A percentile compares a stretch with the other conserved stretches of the same genome.
These are phyloP conservation scores for Leccinum disarticulatum DNA, from an alignment of 768 basidiomycete species.

Conservation along the genomic window DNA sequence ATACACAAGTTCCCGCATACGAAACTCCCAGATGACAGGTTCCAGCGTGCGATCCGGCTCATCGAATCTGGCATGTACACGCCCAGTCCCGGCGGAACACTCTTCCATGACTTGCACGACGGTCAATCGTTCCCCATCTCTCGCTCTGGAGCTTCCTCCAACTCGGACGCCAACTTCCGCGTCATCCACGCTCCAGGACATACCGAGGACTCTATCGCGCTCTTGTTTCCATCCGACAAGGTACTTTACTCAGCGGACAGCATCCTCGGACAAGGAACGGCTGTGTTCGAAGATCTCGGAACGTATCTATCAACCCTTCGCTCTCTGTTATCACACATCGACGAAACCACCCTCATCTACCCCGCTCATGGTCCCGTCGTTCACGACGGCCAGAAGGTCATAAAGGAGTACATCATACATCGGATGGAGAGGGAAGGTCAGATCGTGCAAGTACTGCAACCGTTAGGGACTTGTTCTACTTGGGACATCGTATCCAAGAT, in stretches of 20 bases:
- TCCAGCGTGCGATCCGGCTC: slow-evolving; percentile 40
- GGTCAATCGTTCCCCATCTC: slow-evolving; percentile 49
- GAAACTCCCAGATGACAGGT: slow-evolving; percentile 26
- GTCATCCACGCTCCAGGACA: slow-evolving; percentile 90
- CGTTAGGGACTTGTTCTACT: slow-evolving; percentile 50
- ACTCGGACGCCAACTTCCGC: slow-evolving; percentile 37
- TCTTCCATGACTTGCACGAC: slow-evolving; percentile 61
- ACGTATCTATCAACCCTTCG: slow-evolving; percentile 66
- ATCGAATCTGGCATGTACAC: slow-evolving; percentile 44
- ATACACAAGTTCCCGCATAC: slow-evolving; percentile 70
- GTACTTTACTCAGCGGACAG: slow-evolving; percentile 90
- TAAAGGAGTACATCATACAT: slow-evolving; percentile 76
- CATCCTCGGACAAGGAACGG: slow-evolving; percentile 85
- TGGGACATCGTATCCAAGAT: slow-evolving; percentile 64
- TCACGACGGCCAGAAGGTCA: slow-evolving; percentile 53
- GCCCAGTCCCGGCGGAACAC: slow-evolving; percentile 39
- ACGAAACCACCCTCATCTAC: slow-evolving; percentile 60
- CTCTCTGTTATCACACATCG: slow-evolving; percentile 46
- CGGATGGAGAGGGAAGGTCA: slow-evolving; percentile 80
- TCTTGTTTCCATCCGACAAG: slow-evolving; percentile 66
- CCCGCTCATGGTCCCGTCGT: slow-evolving; percentile 90
- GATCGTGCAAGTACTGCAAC: slow-evolving; percentile 55
- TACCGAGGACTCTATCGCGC: slow-evolving; percentile 79
- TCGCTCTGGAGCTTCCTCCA: not conserved
- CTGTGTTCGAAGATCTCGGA: slow-evolving; percentile 83